A percentile compares a stretch with the other conserved stretches of the same genome.
These are phyloP conservation scores for Alliaria petiolata DNA, from an alignment of 345 rosid genomes.

Conservation along the genomic window DNA sequence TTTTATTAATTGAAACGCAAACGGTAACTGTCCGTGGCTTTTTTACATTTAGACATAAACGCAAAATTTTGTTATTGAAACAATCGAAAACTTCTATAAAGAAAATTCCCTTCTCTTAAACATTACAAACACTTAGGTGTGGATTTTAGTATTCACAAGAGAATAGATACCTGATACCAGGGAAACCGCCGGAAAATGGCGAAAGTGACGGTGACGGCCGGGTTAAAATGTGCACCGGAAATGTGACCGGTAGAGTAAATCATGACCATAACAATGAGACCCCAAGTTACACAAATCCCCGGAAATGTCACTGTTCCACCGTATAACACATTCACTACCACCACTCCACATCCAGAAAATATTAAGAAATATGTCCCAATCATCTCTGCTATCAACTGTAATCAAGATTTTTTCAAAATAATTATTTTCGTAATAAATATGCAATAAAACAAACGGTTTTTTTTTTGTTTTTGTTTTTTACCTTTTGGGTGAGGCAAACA, in stretches of 20 bases:
- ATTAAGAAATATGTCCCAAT: conserved; percentile 65
- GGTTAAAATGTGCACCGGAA: conserved; percentile 82
- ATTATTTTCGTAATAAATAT: conserved; percentile 2
- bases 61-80: neutral
- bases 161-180: conserved; percentile 28
- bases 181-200: conserved; percentile 56
- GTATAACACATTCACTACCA: conserved; percentile 53
- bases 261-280: conserved; percentile 70
- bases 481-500: conserved; percentile 29
- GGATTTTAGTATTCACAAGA: too few species aligned
- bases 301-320: conserved; percentile 54
- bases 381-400: conserved; percentile 56
- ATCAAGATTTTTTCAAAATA: neutral
- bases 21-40: too few species aligned
- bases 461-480: neutral
- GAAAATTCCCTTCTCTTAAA: too few species aligned
- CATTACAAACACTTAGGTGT: too few species aligned
- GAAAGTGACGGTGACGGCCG: conserved; percentile 60
- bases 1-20: too few species aligned
- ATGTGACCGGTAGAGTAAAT: conserved; percentile 62
- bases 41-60: too few species aligned
- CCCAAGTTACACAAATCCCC: conserved; percentile 61
- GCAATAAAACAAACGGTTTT: neutral
- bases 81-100: neutral
- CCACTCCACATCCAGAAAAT: conserved; percentile 67